phyloP scores from a whole-genome alignment of 768 basidiomycete species.

The Terana coerulea region DNA sequence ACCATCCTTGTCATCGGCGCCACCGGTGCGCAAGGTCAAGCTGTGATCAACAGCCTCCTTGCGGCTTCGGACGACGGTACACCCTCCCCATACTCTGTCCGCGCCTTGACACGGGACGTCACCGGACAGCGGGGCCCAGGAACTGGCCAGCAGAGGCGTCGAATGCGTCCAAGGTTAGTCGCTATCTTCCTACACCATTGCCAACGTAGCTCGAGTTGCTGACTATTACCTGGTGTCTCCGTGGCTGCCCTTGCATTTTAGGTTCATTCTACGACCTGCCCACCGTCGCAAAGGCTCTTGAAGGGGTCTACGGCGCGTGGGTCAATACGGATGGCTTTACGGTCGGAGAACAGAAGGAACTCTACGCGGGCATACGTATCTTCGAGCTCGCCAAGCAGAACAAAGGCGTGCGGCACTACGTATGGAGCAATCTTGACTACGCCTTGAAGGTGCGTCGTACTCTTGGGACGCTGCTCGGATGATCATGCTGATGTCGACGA shows the following conservation, averaged over 20 bases:
- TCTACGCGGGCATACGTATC: conserved; percentile 36
- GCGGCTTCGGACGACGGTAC: conserved; percentile 31
- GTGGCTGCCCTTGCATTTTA: conserved; percentile 15
- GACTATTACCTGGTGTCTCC: too few species aligned
- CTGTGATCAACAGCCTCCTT: conserved; percentile 36
- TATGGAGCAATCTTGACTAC: conserved; percentile 42
- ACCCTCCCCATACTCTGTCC: conserved; percentile 39
- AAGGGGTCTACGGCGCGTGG: conserved; percentile 37
- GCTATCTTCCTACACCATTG: not conserved
- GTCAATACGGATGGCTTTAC: conserved; percentile 36
- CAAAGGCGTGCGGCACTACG: conserved; percentile 32
- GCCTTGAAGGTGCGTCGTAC: conserved; percentile 32
- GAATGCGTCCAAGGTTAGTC: conserved; percentile 34
- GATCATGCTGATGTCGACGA: too few species aligned
- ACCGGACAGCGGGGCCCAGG: conserved; percentile 31
- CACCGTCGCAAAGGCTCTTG: conserved; percentile 27
- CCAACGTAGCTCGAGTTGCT: not conserved
- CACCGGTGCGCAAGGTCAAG: conserved; percentile 42
- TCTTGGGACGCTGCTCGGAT: too few species aligned
- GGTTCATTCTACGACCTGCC: conserved; percentile 33
- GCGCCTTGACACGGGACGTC: conserved; percentile 38
- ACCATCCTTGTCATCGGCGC: conserved; percentile 43
- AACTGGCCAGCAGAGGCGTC: conserved; percentile 33
- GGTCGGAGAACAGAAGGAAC: conserved; percentile 38
- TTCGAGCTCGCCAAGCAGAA: conserved; percentile 37